Conservation (phyloP, 1,139 yeast genomes). For the Yamadazyma blattariae region DNA sequence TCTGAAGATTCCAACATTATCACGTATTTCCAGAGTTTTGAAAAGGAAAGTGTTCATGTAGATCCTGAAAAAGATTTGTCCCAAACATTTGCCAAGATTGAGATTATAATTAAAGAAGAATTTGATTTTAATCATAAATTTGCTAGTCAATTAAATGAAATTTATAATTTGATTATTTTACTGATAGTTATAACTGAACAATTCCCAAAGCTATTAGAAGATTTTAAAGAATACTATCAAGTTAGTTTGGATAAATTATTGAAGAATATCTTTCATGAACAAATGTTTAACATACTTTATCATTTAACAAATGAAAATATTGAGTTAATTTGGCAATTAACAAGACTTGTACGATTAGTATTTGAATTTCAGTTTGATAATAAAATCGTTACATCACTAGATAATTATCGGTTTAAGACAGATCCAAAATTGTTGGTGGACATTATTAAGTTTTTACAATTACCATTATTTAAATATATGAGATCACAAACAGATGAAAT, state of each 20-base stretch:
- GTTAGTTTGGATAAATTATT: constrained; percentile 5
- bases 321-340: constrained; percentile 12
- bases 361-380: constrained; percentile 4
- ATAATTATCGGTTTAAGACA: too few species aligned
- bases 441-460: constrained; percentile 10
- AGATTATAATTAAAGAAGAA: constrained; percentile 13
- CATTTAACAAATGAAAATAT: constrained; percentile 8
- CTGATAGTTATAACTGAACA: constrained; percentile 12
- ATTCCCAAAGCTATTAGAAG: constrained; percentile 5
- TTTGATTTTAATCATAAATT: constrained; percentile 1
- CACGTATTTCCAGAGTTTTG: constrained; percentile 13
- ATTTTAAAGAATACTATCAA: constrained; percentile 11
- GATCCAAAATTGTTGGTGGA: too few species aligned
- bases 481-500: constrained; percentile 6
- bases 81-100: constrained; percentile 17
- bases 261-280: constrained; percentile 5
- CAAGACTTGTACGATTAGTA: constrained; percentile 7
- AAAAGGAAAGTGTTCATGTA: constrained; percentile 4
- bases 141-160: constrained; percentile 3
- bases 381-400: too few species aligned
- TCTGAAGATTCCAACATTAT: constrained; percentile 15
- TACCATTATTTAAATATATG: constrained; percentile 11
- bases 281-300: constrained; percentile 7
- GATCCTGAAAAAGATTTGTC: constrained; percentile 15
- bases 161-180: constrained; percentile 10